These are phyloP conservation scores for Laguncularia racemosa DNA, from an alignment of 345 rosid genomes.

Conservation along the genomic window DNA sequence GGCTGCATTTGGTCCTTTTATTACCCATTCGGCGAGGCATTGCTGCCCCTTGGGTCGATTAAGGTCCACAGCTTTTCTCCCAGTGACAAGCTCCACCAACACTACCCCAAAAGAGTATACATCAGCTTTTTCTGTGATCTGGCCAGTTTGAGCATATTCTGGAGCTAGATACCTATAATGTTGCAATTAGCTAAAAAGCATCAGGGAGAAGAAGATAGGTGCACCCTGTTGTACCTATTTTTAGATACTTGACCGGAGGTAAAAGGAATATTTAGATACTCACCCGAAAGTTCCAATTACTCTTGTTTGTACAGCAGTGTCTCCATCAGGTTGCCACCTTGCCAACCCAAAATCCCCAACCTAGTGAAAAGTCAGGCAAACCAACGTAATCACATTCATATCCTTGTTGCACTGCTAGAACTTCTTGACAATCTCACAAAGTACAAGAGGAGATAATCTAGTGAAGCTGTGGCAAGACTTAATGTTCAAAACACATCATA, in stretches of 20 bases:
- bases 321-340: constrained; percentile 99
- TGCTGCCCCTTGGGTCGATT: constrained; percentile 93
- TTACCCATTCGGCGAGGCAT: constrained; percentile 97
- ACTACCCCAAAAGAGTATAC: constrained; percentile 98
- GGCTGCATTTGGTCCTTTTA: neutral
- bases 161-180: constrained; percentile 88
- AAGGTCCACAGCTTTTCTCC: constrained; percentile 93
- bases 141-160: constrained; percentile 96
- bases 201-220: neutral
- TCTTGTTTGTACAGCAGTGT: constrained; percentile 86
- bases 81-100: constrained; percentile 90
- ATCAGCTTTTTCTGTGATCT: constrained; percentile 96
- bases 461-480: neutral
- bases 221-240: neutral
- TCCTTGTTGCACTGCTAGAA: neutral
- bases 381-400: neutral
- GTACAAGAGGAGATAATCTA: neutral
- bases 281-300: constrained; percentile 99
- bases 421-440: constrained; percentile 1
- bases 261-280: constrained; percentile 8
- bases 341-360: constrained; percentile 99
- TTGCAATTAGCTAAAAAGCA: neutral
- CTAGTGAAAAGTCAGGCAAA: constrained; percentile 19
- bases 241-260: constrained; percentile 3
- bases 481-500: too few relatives aligned